These are phyloP conservation scores for Bryum argenteum DNA, from an alignment of 225 moss, liverwort and hornwort genomes.

Conservation along the genomic window DNA sequence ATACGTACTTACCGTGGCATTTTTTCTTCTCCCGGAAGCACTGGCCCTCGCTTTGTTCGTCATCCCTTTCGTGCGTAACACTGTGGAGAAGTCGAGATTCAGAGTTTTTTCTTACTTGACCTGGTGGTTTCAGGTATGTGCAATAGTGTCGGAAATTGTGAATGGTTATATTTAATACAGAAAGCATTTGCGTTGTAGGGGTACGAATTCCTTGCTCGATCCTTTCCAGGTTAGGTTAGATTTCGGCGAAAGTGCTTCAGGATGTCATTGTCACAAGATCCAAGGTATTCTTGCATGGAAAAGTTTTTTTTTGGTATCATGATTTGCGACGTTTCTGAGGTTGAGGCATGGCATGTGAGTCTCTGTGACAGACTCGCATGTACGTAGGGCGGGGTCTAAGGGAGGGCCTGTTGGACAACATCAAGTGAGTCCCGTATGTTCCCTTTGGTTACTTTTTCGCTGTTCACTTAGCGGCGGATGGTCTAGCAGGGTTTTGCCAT, in stretches of 20 bases:
- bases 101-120: conserved; percentile 61
- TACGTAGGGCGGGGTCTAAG: conserved; percentile 87
- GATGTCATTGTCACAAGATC: neutral
- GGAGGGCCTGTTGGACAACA: conserved; percentile 77
- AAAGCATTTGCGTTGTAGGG: conserved; percentile 3
- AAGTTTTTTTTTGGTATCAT: neutral
- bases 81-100: conserved; percentile 72
- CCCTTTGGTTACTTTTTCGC: conserved; percentile 12
- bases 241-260: neutral
- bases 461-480: conserved; percentile 5
- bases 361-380: conserved; percentile 63
- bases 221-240: neutral
- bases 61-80: conserved; percentile 79
- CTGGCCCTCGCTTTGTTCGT: conserved; percentile 72
- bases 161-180: neutral
- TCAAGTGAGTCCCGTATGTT: conserved; percentile 59
- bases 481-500: conserved; percentile 2
- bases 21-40: conserved; percentile 72
- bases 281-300: conserved; percentile 1
- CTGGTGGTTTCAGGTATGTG: conserved; percentile 92
- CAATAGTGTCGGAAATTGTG: neutral
- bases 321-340: conserved; percentile 7
- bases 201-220: conserved; percentile 6
- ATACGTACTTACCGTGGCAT: conserved; percentile 59
- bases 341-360: conserved; percentile 19